These are phyloP conservation scores for Arthrobotrys sphaeroides DNA, from an alignment of 2,329 filamentous ascomycete species.

Conservation along the genomic window DNA sequence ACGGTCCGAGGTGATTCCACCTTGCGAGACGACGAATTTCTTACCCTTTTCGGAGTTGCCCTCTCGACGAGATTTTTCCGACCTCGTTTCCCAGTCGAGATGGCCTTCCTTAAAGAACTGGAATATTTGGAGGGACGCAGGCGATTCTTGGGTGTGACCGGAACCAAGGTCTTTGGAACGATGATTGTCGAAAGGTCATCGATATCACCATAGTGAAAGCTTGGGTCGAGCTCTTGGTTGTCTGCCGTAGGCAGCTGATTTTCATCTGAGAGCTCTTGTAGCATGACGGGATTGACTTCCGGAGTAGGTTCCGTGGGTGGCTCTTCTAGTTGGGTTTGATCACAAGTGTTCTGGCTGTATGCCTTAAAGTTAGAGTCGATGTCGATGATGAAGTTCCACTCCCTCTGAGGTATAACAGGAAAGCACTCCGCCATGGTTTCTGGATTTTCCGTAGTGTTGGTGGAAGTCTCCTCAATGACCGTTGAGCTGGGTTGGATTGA, in stretches of 20 bases:
- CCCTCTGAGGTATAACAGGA: background rate
- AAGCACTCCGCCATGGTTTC: background rate
- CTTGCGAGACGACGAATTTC: background rate
- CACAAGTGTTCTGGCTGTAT: background rate
- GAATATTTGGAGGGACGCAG: constrained; percentile 5
- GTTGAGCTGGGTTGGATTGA: background rate
- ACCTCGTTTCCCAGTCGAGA: constrained; percentile 14
- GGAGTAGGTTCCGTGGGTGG: background rate
- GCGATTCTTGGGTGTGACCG: constrained; percentile 47
- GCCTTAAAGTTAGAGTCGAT: background rate
- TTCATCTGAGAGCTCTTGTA: background rate
- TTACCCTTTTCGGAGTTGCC: constrained; percentile 1
- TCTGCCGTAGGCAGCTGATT: background rate
- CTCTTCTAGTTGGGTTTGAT: background rate
- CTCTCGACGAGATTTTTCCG: constrained; percentile 14
- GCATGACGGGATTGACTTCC: background rate
- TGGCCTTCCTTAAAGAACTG: constrained; percentile 10
- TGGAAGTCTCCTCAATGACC: background rate
- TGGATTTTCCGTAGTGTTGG: background rate
- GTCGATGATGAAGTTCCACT: background rate
- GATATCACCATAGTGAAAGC: constrained; percentile 42
- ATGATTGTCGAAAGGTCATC: constrained; percentile 44
- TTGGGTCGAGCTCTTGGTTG: background rate
- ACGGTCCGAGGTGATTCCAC: constrained; percentile 14
- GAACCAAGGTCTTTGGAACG: constrained; percentile 10